A percentile compares a stretch with the other conserved stretches of the same genome.
Conservation (phyloP, 2,329 filamentous ascomycete genomes). For the Alternaria solani region DNA sequence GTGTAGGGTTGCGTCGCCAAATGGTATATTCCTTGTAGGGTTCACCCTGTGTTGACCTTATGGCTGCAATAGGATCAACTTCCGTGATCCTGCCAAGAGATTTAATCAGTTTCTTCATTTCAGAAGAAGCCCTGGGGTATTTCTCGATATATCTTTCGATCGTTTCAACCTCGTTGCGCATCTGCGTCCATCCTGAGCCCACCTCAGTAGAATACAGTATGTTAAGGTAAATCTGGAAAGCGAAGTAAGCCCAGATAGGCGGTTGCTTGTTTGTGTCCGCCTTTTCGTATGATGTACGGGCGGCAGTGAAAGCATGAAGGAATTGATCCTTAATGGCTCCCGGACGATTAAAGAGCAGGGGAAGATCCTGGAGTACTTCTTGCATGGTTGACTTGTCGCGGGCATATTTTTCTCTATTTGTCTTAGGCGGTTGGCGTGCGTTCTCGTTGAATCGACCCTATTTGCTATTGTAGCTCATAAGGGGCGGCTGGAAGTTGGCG, state of each 20-base stretch:
- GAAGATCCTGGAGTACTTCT: neutral
- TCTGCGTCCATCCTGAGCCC: neutral
- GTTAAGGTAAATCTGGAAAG: neutral
- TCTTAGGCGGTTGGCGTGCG: neutral
- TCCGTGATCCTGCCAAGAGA: neutral
- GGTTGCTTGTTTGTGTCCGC: neutral
- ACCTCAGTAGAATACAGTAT: neutral
- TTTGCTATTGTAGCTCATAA: neutral
- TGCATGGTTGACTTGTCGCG: neutral
- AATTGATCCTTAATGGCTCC: neutral
- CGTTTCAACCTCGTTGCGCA: neutral
- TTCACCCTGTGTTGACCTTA: accelerated
- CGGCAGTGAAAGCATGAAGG: neutral
- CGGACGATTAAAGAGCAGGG: neutral
- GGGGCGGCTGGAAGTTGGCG: no score
- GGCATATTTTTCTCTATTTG: neutral
- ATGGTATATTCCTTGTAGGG: neutral
- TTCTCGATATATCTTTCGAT: neutral
- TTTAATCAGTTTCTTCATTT: neutral
- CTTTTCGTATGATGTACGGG: neutral
- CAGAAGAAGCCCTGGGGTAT: neutral
- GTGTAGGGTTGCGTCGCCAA: neutral
- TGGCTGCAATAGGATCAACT: neutral
- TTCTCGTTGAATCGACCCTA: neutral
- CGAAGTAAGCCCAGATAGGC: neutral